phyloP scores from a whole-genome alignment of 306 rosid species.

The Pyrus pyrifolia region DNA sequence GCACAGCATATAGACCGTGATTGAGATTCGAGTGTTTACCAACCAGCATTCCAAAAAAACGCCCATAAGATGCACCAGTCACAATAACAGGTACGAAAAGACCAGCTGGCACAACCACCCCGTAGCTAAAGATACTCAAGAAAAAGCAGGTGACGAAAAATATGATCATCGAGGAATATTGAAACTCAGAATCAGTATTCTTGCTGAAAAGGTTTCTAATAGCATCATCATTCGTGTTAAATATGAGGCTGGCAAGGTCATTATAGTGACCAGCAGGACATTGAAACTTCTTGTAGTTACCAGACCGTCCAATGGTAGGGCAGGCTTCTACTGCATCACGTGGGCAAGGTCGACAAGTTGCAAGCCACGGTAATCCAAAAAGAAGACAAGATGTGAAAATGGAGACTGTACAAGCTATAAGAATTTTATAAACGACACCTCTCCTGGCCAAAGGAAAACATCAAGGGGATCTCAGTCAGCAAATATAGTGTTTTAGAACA shows the following conservation, averaged over 20 bases:
- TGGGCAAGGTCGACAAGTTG: conserved; percentile 78
- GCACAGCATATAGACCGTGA: conserved; percentile 88
- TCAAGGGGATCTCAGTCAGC: conserved; percentile 12
- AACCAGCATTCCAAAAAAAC: conserved; percentile 72
- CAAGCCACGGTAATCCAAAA: conserved; percentile 91
- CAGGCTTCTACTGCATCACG: conserved; percentile 62
- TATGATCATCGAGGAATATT: conserved; percentile 43
- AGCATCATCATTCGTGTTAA: conserved; percentile 93
- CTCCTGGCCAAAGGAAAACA: conserved; percentile 50
- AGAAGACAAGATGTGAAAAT: conserved; percentile 80
- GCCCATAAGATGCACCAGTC: conserved; percentile 94
- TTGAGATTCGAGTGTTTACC: conserved; percentile 46
- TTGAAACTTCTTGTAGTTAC: conserved; percentile 94
- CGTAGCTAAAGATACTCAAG: conserved; percentile 76
- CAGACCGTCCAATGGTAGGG: conserved; percentile 95
- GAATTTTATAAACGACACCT: conserved; percentile 53
- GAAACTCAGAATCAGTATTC: conserved; percentile 62
- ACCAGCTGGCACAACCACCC: conserved; percentile 83
- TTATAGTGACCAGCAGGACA: conserved; percentile 70
- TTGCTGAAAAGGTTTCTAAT: conserved; percentile 80
- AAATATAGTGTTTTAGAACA: background rate
- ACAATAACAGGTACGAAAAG: conserved; percentile 87
- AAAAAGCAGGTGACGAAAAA: conserved; percentile 64
- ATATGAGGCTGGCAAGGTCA: conserved; percentile 97
- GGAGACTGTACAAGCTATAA: conserved; percentile 68